phyloP scores from a whole-genome alignment of 1,284 basidiomycete genomes.

The Prillingera fragicola region DNA sequence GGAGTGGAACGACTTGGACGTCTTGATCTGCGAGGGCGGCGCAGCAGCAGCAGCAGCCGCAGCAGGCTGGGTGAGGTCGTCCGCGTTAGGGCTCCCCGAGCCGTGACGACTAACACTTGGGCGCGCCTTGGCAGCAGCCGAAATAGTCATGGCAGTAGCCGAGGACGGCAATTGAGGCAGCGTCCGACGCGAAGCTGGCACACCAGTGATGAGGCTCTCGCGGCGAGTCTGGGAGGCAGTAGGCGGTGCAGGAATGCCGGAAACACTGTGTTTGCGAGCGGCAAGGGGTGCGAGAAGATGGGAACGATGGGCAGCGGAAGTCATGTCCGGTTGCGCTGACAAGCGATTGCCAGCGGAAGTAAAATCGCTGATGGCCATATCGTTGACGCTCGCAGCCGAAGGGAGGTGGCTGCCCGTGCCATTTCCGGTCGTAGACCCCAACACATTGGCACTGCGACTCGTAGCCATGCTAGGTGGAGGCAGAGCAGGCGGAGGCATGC shows the following conservation, averaged over 20 bases:
- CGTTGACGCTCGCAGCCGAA: slow-evolving; percentile 4
- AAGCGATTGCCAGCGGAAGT: slow-evolving; percentile 6
- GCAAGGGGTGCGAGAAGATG: slow-evolving; percentile 41
- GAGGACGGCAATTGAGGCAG: slow-evolving; percentile 50
- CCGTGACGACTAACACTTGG: slow-evolving; percentile 17
- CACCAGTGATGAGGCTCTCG: slow-evolving; percentile 7
- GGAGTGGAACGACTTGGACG: slow-evolving; percentile 38
- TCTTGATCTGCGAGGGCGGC: slow-evolving; percentile 22
- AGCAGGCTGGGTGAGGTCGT: slow-evolving; percentile 10
- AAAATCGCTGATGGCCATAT: slow-evolving; percentile 11
- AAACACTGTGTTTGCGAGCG: slow-evolving; percentile 20
- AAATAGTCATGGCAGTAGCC: slow-evolving; percentile 37
- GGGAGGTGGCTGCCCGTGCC: slow-evolving; percentile 4
- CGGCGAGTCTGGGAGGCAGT: slow-evolving; percentile 4
- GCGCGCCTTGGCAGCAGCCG: slow-evolving; percentile 35
- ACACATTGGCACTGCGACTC: slow-evolving; percentile 14
- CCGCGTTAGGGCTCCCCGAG: slow-evolving; percentile 13
- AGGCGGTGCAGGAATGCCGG: slow-evolving; percentile 15
- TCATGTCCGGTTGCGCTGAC: slow-evolving; percentile 15
- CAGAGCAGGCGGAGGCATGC: slow-evolving; percentile 31
- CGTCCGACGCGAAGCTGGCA: slow-evolving; percentile 56
- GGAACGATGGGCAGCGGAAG: slow-evolving; percentile 33
- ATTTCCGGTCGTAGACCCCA: slow-evolving; percentile 1
- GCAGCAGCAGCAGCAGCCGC: no score
- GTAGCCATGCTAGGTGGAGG: slow-evolving; percentile 12